phyloP scores from a whole-genome alignment of 148 eudicot species.

The Cornus florida region DNA sequence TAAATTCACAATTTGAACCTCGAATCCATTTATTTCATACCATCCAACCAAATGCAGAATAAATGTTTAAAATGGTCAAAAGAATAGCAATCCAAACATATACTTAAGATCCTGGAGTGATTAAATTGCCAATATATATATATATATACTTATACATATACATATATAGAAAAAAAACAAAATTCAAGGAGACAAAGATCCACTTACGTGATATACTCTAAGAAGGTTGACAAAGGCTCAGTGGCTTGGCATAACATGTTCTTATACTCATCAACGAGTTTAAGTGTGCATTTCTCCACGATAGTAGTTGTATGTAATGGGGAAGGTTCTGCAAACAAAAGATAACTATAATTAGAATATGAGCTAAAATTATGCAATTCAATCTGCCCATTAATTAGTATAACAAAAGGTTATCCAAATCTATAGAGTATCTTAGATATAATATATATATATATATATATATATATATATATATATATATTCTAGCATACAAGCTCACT shows the following conservation, averaged over 20 bases:
- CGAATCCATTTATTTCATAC: not conserved
- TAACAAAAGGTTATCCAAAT: too few relatives aligned
- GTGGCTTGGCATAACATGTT: constrained; percentile 94
- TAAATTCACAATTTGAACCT: not conserved
- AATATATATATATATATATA: not conserved
- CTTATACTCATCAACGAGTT: constrained; percentile 93
- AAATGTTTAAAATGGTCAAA: not conserved
- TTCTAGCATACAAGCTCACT: not conserved
- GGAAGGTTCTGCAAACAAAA: constrained; percentile 74
- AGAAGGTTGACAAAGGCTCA: constrained; percentile 89
- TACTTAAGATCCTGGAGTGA: not conserved
- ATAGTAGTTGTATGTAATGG: constrained; percentile 93
- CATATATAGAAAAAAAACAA: too few relatives aligned
- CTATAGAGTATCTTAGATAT: too few relatives aligned
- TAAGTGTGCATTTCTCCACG: constrained; percentile 94
- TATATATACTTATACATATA: too few relatives aligned
- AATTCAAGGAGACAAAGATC: constrained; percentile 1
- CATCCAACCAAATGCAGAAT: not conserved
- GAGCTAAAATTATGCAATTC: not conserved
- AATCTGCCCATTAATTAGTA: too few relatives aligned
- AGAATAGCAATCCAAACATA: not conserved
- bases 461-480: too few relatives aligned
- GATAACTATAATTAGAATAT: not conserved
- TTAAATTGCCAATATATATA: not conserved
- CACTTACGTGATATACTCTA: constrained; percentile 85